A percentile compares a stretch with the other conserved stretches of the same genome.
phyloP scores from a whole-genome alignment of 2,329 filamentous ascomycete species.

The Fonsecaea erecta region DNA sequence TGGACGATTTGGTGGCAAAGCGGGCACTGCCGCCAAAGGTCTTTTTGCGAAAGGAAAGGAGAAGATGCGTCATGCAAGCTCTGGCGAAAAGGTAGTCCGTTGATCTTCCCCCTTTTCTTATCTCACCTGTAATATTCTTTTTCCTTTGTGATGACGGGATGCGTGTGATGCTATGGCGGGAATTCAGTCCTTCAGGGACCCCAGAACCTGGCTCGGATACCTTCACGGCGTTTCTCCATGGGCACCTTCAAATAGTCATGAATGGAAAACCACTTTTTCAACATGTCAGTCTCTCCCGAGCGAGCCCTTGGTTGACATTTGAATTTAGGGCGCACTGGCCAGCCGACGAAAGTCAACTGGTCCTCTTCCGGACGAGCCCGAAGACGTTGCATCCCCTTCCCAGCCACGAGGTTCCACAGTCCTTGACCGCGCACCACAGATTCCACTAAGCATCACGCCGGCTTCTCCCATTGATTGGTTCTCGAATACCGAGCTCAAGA shows the following conservation, averaged over 20 bases:
- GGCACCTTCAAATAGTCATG: slow-evolving; percentile 31
- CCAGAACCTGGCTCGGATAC: slow-evolving; percentile 13
- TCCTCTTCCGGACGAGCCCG: slow-evolving; percentile 20
- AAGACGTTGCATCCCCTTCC: slow-evolving; percentile 18
- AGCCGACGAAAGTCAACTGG: slow-evolving; percentile 29
- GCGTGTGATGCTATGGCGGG: slow-evolving; percentile 16
- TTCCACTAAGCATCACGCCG: slow-evolving; percentile 30
- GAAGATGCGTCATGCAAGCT: slow-evolving; percentile 70
- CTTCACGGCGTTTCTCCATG: slow-evolving; percentile 13
- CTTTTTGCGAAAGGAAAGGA: slow-evolving; percentile 88
- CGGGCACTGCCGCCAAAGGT: slow-evolving; percentile 83
- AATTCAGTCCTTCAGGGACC: slow-evolving; percentile 8
- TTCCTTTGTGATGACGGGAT: slow-evolving; percentile 19
- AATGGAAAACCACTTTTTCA: slow-evolving; percentile 27
- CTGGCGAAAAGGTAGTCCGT: slow-evolving; percentile 82
- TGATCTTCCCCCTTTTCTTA: slow-evolving; percentile 55
- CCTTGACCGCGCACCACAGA: slow-evolving; percentile 28
- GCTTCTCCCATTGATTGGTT: slow-evolving; percentile 32
- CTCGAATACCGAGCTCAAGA: slow-evolving; percentile 17
- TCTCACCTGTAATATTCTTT: slow-evolving; percentile 28
- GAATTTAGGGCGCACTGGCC: slow-evolving; percentile 29
- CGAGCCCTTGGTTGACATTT: slow-evolving; percentile 32
- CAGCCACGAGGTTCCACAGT: slow-evolving; percentile 28
- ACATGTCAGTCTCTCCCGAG: slow-evolving; percentile 12
- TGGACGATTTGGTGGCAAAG: slow-evolving; percentile 70